Percentiles rank a stretch among this genome's conserved stretches.
phyloP scores from a whole-genome alignment of 2,329 filamentous ascomycete species.

The Ophiostoma populinum region DNA sequence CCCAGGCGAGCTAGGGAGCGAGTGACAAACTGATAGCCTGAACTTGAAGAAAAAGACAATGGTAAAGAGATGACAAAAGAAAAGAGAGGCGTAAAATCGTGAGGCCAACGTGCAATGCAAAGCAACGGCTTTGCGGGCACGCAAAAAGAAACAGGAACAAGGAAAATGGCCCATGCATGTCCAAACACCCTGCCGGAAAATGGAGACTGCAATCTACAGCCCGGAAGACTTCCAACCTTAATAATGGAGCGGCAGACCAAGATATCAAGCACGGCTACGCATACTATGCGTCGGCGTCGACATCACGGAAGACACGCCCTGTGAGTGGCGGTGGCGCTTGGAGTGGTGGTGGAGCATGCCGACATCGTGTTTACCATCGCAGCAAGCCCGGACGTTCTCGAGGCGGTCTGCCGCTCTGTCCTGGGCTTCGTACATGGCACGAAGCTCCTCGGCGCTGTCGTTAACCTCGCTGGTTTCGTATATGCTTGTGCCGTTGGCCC shows the following conservation, averaged over 20 bases:
- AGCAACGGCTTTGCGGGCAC: conserved; percentile 2
- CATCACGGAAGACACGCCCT: conserved; percentile 3
- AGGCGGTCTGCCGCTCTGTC: conserved; percentile 62
- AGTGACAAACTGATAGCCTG: not conserved
- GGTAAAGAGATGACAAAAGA: not conserved
- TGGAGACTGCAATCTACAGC: not conserved
- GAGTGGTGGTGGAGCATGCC: conserved; percentile 30
- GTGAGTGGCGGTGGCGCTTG: conserved; percentile 10
- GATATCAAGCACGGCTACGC: conserved; percentile 6
- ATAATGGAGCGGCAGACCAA: not conserved
- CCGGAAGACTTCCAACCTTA: not conserved
- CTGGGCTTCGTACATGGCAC: conserved; percentile 62
- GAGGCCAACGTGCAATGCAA: conserved; percentile 2
- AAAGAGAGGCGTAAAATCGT: conserved; percentile 8
- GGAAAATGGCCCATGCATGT: not conserved
- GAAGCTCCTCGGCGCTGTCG: conserved; percentile 69
- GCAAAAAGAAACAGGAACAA: not conserved
- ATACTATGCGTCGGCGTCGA: conserved; percentile 10
- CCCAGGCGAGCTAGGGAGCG: not conserved
- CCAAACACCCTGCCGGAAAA: no score
- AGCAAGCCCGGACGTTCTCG: conserved; percentile 93
- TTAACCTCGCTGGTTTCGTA: conserved; percentile 40
- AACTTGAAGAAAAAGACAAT: conserved; percentile 1
- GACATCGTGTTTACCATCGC: conserved; percentile 81
- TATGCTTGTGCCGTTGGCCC: conserved; percentile 21